These are phyloP conservation scores for Tulasnella sp. DNA, from an alignment of 768 basidiomycete genomes.

Conservation along the genomic window DNA sequence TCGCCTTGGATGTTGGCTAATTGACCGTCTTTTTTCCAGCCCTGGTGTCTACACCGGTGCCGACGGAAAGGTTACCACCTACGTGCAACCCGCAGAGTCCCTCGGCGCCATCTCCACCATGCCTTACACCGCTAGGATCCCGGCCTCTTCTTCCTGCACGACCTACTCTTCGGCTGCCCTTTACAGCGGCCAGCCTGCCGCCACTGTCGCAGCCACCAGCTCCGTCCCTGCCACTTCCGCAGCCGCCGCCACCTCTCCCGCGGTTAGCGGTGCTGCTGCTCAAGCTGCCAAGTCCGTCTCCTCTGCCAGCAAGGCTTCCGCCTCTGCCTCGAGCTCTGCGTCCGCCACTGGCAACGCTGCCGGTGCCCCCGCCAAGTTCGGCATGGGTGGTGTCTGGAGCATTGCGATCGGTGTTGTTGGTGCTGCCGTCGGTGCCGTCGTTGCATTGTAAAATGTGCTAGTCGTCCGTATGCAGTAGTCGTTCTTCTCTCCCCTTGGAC, in stretches of 20 bases:
- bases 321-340: not conserved
- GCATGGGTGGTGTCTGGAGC: constrained; percentile 3
- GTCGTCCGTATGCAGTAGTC: not conserved
- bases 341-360: not conserved
- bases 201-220: not conserved
- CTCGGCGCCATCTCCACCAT: constrained; percentile 25
- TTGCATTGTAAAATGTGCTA: constrained; percentile 6
- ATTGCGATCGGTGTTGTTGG: not conserved
- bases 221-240: not conserved
- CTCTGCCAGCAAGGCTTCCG: not conserved
- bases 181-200: constrained; percentile 14
- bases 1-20: not conserved
- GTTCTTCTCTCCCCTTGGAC: not conserved
- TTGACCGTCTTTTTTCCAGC: not conserved
- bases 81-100: constrained; percentile 25
- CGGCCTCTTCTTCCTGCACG: constrained; percentile 28
- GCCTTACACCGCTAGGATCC: constrained; percentile 26
- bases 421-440: constrained; percentile 5
- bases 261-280: not conserved
- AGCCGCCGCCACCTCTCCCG: not conserved
- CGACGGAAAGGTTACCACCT: constrained; percentile 23
- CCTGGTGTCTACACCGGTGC: constrained; percentile 24
- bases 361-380: constrained; percentile 7
- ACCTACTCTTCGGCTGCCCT: constrained; percentile 25
- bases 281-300: not conserved